Evolutionary conservation across 305 asterid species (phyloP).

Genomic region (Ajuga reptans): DNA sequence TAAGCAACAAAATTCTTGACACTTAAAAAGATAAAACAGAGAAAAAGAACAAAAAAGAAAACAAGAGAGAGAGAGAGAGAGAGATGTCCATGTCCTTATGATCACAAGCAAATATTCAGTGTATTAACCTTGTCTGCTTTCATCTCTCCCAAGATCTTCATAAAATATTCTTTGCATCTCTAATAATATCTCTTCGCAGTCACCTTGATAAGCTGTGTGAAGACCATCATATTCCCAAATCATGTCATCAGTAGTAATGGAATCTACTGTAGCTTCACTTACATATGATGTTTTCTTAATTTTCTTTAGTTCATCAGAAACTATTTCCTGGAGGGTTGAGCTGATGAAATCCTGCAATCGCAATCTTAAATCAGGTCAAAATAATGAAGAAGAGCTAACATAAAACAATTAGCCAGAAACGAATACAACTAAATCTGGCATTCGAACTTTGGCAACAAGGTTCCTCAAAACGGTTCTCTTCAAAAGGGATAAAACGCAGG

Average conservation of each 20-base stretch:
- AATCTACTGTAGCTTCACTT: constrained; percentile 20
- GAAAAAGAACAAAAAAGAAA: not conserved
- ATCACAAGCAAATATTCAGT: not conserved
- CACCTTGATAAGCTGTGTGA: constrained; percentile 57
- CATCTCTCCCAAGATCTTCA: constrained; percentile 56
- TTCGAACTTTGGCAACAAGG: not conserved
- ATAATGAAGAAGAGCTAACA: constrained; percentile 7
- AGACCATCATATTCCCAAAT: constrained; percentile 88
- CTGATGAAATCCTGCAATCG: constrained; percentile 49
- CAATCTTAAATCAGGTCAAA: not conserved
- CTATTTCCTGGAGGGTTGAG: constrained; percentile 60
- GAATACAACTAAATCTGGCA: constrained; percentile 1
- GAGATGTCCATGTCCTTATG: constrained; percentile 10
- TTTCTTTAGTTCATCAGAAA: constrained; percentile 67
- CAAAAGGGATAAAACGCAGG: not conserved
- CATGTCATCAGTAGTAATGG: constrained; percentile 42
- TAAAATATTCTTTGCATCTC: constrained; percentile 88
- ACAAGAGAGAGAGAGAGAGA: not conserved
- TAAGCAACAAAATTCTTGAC: not conserved
- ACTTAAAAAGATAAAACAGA: not conserved
- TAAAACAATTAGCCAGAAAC: not conserved
- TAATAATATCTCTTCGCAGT: constrained; percentile 72
- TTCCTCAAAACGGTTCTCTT: not conserved
- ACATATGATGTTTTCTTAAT: constrained; percentile 42
- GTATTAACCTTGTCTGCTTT: constrained; percentile 39